Evolutionary conservation across 2,329 filamentous ascomycete genomes (phyloP).

Genomic region (Colletotrichum siamense): DNA sequence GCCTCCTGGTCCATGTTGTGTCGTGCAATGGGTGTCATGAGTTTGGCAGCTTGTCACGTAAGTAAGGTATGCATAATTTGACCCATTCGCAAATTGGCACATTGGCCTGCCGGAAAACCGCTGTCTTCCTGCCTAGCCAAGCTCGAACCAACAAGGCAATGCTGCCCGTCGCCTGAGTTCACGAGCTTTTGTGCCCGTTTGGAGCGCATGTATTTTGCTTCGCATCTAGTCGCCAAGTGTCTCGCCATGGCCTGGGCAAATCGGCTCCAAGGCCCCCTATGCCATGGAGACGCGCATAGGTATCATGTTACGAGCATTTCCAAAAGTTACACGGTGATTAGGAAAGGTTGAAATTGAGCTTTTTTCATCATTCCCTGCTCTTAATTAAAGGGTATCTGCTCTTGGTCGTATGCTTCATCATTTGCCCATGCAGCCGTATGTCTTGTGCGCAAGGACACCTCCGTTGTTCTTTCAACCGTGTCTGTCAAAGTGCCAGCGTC

Average conservation of each 20-base stretch:
- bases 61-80: neutral
- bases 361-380: neutral
- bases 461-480: neutral
- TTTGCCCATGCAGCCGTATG: neutral
- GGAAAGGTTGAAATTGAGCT: neutral
- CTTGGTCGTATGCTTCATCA: neutral
- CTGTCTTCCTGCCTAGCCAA: neutral
- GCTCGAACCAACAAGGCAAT: neutral
- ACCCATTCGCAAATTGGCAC: neutral
- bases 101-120: neutral
- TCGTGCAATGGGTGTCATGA: neutral
- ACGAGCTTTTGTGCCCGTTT: neutral
- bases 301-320: neutral
- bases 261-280: neutral
- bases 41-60: neutral
- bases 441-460: neutral
- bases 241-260: neutral
- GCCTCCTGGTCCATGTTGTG: neutral
- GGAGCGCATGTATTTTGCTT: neutral
- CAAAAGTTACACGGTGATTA: neutral
- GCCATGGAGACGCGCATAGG: neutral
- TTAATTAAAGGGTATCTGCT: constrained; percentile 6
- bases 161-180: neutral
- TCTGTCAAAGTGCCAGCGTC: neutral
- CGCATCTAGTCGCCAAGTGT: neutral